Conservation (phyloP, 305 asterid species). For the Lippia alba region DNA sequence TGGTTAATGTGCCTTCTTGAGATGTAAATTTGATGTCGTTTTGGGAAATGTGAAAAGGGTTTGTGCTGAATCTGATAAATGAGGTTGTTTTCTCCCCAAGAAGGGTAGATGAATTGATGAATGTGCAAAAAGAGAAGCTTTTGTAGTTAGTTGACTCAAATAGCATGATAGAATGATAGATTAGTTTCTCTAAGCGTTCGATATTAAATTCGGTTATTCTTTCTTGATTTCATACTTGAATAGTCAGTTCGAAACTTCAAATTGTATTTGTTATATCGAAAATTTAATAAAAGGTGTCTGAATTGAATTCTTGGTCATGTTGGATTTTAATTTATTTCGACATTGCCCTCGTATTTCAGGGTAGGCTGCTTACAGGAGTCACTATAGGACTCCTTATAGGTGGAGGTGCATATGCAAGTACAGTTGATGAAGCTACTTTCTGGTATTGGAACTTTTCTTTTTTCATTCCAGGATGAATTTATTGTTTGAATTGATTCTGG, state of each 20-base stretch:
- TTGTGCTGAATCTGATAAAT: constrained; percentile 19
- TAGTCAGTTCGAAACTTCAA: background rate
- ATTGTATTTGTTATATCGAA: background rate
- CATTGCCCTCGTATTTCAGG: constrained; percentile 59
- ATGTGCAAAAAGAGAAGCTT: too few relatives aligned
- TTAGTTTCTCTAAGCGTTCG: background rate
- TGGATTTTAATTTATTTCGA: background rate
- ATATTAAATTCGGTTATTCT: too few relatives aligned
- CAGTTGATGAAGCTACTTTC: constrained; percentile 98
- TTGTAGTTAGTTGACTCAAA: background rate
- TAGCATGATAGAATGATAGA: too few relatives aligned
- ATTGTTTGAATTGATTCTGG: background rate
- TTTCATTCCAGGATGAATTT: background rate
- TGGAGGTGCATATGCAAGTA: constrained; percentile 98
- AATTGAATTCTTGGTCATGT: background rate
- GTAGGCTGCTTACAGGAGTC: constrained; percentile 85
- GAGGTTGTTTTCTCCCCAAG: constrained; percentile 23
- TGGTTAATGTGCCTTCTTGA: constrained; percentile 2
- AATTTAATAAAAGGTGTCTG: background rate
- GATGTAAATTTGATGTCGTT: background rate
- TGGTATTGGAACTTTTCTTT: constrained; percentile 51
- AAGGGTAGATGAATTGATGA: background rate
- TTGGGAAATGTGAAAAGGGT: constrained; percentile 13
- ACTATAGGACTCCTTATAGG: constrained; percentile 86
- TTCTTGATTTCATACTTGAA: background rate